Conservation (phyloP, 2,329 filamentous ascomycete species). For the Curvularia sp. region DNA sequence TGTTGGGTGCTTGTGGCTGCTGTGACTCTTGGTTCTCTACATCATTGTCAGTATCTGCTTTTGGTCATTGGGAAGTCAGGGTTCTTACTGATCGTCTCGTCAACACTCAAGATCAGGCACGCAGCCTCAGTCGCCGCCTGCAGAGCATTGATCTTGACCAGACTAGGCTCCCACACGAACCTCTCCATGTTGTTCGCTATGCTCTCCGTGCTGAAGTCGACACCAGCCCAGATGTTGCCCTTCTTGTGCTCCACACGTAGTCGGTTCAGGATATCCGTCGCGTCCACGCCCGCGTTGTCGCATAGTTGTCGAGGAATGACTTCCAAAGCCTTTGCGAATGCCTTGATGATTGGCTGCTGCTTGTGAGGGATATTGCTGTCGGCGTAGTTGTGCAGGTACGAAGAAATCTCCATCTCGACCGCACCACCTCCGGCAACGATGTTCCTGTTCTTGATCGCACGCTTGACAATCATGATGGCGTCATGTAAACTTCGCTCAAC, state of each 20-base stretch:
- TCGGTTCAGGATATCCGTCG: conserved; percentile 96
- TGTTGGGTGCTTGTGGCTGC: conserved; percentile 78
- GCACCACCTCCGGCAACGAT: conserved; percentile 97
- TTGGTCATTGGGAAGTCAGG: background rate
- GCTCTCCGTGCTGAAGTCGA: conserved; percentile 92
- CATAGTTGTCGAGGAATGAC: conserved; percentile 96
- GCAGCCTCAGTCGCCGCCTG: conserved; percentile 94
- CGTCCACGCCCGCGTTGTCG: conserved; percentile 98
- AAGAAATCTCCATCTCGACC: conserved; percentile 94
- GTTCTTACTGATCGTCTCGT: conserved; percentile 87
- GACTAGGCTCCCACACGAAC: conserved; percentile 96
- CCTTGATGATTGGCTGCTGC: conserved; percentile 97
- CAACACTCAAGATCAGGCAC: conserved; percentile 93
- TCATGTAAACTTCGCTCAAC: conserved; percentile 98
- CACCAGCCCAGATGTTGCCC: conserved; percentile 91
- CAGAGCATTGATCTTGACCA: conserved; percentile 97
- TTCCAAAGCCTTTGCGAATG: conserved; percentile 95
- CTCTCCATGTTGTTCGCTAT: conserved; percentile 92
- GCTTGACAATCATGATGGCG: conserved; percentile 99
- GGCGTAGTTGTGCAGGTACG: conserved; percentile 89
- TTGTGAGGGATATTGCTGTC: conserved; percentile 93
- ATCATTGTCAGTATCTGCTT: conserved; percentile 24
- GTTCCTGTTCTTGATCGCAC: conserved; percentile 89
- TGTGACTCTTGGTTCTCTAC: conserved; percentile 88
- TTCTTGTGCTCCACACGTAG: conserved; percentile 95